phyloP scores from a whole-genome alignment of 2,329 filamentous ascomycete genomes.

The Trichophaea hybrida region DNA sequence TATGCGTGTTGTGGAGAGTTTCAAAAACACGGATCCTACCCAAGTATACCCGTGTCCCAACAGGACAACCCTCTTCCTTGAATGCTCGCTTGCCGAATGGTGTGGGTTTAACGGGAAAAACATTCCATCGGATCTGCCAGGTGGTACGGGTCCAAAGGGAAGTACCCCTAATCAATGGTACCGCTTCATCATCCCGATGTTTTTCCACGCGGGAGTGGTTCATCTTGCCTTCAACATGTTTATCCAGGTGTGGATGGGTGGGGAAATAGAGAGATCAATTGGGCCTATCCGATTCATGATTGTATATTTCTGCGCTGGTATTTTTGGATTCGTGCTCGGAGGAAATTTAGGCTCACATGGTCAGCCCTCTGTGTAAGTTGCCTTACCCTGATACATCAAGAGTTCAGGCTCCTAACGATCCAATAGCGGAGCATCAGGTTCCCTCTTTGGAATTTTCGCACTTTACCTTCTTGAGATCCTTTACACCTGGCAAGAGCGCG shows the following conservation, averaged over 20 bases:
- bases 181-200: conserved; percentile 89
- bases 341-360: conserved; percentile 79
- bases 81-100: conserved; percentile 61
- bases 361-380: conserved; percentile 45
- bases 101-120: conserved; percentile 72
- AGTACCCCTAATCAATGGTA: conserved; percentile 83
- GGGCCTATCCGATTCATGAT: conserved; percentile 76
- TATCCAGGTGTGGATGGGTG: conserved; percentile 73
- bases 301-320: conserved; percentile 80
- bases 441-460: conserved; percentile 81
- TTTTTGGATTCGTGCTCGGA: conserved; percentile 89
- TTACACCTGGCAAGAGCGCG: conserved; percentile 77
- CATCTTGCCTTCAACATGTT: conserved; percentile 95
- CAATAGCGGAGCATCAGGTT: conserved; percentile 67
- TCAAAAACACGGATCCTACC: conserved; percentile 38
- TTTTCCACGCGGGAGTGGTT: conserved; percentile 82
- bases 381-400: background rate
- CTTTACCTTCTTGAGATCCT: conserved; percentile 76
- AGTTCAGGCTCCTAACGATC: conserved; percentile 6
- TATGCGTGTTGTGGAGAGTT: conserved; percentile 67
- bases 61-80: conserved; percentile 38
- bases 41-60: conserved; percentile 69
- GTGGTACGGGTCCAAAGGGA: conserved; percentile 34
- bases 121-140: conserved; percentile 45
- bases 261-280: conserved; percentile 84